These are phyloP conservation scores for Sporothrix pseudoabietina DNA, from an alignment of 2,329 filamentous ascomycete genomes.

Conservation along the genomic window DNA sequence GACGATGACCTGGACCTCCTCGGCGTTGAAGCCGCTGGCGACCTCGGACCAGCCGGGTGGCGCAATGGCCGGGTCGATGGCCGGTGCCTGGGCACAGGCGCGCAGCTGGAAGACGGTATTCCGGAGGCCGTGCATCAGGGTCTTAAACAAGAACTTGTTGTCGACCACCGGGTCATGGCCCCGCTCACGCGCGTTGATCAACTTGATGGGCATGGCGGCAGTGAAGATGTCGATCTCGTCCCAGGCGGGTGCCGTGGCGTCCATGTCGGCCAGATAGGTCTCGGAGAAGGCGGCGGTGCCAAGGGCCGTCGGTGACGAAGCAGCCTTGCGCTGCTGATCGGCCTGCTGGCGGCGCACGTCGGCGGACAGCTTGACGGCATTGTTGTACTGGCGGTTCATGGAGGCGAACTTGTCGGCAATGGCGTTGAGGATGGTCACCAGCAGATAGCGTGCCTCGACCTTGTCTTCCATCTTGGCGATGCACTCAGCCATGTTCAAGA, in stretches of 20 bases:
- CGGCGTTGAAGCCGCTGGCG: slow-evolving; percentile 92
- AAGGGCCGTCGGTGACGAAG: slow-evolving; percentile 31
- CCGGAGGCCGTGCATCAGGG: slow-evolving; percentile 91
- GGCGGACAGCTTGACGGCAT: slow-evolving; percentile 91
- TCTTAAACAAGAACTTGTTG: slow-evolving; percentile 98
- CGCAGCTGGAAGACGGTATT: slow-evolving; percentile 95
- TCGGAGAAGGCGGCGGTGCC: slow-evolving; percentile 66
- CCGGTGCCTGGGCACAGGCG: slow-evolving; percentile 75
- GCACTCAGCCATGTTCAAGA: slow-evolving; percentile 97
- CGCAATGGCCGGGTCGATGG: slow-evolving; percentile 74
- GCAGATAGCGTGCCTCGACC: slow-evolving; percentile 87
- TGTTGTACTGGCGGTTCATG: slow-evolving; percentile 95
- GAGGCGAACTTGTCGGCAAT: slow-evolving; percentile 97
- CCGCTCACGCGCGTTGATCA: slow-evolving; percentile 84
- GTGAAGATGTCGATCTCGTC: slow-evolving; percentile 95
- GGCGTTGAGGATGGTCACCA: slow-evolving; percentile 96
- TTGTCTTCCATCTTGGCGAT: slow-evolving; percentile 95
- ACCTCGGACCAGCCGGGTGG: slow-evolving; percentile 94
- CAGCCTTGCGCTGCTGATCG: slow-evolving; percentile 51
- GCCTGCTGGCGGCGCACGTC: slow-evolving; percentile 81
- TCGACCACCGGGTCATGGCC: slow-evolving; percentile 89
- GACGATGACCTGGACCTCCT: slow-evolving; percentile 94
- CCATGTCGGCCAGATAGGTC: slow-evolving; percentile 80
- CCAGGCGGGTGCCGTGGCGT: slow-evolving; percentile 82
- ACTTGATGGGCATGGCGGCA: slow-evolving; percentile 92